Base-by-base conservation (phyloP, 495 filamentous ascomycete genomes). In the Pyrenopolyporus hunteri region DNA sequence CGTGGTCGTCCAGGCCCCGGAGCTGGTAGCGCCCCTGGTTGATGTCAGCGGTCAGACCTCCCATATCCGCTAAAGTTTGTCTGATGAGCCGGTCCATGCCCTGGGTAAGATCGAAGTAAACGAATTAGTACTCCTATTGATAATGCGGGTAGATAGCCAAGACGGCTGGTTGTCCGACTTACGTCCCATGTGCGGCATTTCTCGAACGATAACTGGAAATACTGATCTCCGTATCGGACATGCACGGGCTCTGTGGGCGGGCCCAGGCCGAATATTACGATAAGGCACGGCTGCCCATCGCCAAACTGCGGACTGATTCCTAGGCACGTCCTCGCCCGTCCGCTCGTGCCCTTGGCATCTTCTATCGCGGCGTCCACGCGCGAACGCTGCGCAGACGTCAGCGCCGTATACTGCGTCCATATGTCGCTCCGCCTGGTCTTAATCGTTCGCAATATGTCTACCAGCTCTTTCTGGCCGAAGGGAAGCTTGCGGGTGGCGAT, bases 161-260 rank as follows among this genome's bases (percentile, higher is more conserved):
- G n/a, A n/a, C n/a, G n/a, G n/a, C n/a, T n/a, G n/a, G n/a, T n/a
- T n/a, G n/a, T n/a, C n/a, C n/a, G n/a, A 35, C 57, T 56, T 33
- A 62, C 59, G 23, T 56, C 59, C 59, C 52, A 57, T 11, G 37
- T 63, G 1, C 59, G 59, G 9, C 59, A 63, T 9, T 51, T 29
- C 7, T 63, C 51, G 20, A 45, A 63, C 1, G 51, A 3, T 16
- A 63, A 57, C 39, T 56, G 36, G 6, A 45, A 63, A 29, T 46
- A 22, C 1, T 16, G 23, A 1, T 1, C 11, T 2, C 10, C 23
- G 4, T 3, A 35, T 1, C 25, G 39, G 3, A 63, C 37, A 22
- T 63, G 37, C 0, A 63, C 19, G 3, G 52, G 59, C n/a, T 31
- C 10, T 19, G 26, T 37, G 0, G 37, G 20, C 1, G 16, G 9